Conservation (phyloP, 2,329 filamentous ascomycete genomes). For the Gaeumannomyces sp. region DNA sequence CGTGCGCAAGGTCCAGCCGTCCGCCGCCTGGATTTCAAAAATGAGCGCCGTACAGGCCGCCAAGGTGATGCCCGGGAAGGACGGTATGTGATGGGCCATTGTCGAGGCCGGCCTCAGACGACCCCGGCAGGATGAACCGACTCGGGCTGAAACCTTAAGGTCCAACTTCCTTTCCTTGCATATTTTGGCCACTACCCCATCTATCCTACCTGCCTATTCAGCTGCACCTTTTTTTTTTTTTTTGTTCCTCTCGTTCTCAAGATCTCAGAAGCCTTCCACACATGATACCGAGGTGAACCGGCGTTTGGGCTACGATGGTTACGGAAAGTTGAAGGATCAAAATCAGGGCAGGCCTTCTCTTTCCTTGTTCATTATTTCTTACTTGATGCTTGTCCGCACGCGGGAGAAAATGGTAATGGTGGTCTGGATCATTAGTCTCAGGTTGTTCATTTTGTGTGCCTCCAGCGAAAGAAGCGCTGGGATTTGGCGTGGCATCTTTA, state of each 20-base stretch:
- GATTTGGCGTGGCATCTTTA: neutral
- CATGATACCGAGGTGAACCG: neutral
- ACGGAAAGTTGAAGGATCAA: conserved; percentile 1
- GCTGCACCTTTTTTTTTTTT: neutral
- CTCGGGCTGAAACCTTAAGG: conserved; percentile 8
- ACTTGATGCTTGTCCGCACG: neutral
- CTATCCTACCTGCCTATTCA: too few species aligned
- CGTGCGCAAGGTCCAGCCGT: conserved; percentile 86
- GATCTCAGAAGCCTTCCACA: neutral
- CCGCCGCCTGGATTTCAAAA: conserved; percentile 86
- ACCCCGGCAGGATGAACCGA: neutral
- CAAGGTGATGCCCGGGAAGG: conserved; percentile 66
- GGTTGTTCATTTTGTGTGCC: neutral
- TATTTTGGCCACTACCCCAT: neutral
- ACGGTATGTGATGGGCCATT: conserved; percentile 34
- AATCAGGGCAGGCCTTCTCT: neutral
- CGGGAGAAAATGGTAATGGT: neutral
- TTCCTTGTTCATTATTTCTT: neutral
- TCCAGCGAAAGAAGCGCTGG: neutral
- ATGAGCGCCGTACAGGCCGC: conserved; percentile 95
- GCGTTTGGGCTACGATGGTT: neutral
- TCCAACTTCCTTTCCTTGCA: neutral
- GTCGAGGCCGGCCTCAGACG: neutral
- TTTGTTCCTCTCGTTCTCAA: neutral
- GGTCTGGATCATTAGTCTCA: neutral